Base-by-base conservation (phyloP, 2,329 filamentous ascomycete genomes). In the Fusarium decemcellulare region DNA sequence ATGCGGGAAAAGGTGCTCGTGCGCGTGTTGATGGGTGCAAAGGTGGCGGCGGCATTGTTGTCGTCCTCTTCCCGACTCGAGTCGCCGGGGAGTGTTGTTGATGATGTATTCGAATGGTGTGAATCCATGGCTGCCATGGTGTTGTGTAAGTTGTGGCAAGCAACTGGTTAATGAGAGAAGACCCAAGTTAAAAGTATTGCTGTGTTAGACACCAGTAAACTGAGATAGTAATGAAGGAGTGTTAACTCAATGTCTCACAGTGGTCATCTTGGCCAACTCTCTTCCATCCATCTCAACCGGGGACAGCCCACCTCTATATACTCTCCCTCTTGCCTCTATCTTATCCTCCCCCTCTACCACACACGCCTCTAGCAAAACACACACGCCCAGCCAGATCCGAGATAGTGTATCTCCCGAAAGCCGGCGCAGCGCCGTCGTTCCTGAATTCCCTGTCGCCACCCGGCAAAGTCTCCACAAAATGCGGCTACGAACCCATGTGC, bases 21-120 rank as follows among this genome's bases (percentile, higher is more conserved):
- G 51, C 63, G 63, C 10, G 65, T 74, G 56, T 72, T 68, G 51
- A 75, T 70, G 32, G 73, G 73, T 5, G 72, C 72, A 14, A 74
- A 75, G 10, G 68, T 59, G 23, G 67, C 30, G 7, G 37, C 39
- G 30, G 37, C 47, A 34, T 53, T 14, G 16, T 48, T 36, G 36
- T 39, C 37, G 12, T 71, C 68, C 4, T 70, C 58, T 11, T 50
- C 43, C 8, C 43, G 65, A 10, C 51, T 30, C 2, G 43, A 48
- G 27, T 56, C 51, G 42, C 47, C 64, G 27, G 67, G 60, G 52
- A 71, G 68, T 15, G 68, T 71, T 46, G 68, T 66, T 32, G 68
- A 71, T 4, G 68, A 69, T 15, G 68, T 58, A 51, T 68, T 58
- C 54, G 68, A 55, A 36, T 67, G 65, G 53, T 43, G 23, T 39